A percentile compares a stretch with the other conserved stretches of the same genome.
These are phyloP conservation scores for Arabidopsis lyrata DNA, from an alignment of 441 rosid species.

Conservation along the genomic window DNA sequence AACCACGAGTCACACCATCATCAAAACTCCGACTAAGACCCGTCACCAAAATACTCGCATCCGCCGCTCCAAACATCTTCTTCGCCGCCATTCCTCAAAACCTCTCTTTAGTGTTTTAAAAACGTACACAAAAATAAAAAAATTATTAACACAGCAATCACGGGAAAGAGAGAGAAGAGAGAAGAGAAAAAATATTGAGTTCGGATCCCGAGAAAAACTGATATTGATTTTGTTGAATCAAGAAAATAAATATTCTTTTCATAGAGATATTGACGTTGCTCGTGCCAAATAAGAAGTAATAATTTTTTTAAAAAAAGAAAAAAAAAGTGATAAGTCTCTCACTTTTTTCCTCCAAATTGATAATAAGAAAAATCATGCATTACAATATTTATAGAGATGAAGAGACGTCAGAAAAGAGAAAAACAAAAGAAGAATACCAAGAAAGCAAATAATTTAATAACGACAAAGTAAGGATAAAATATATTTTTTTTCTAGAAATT, in stretches of 20 bases:
- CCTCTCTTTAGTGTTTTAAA: neutral
- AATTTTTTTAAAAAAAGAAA: neutral
- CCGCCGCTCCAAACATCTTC: constrained; percentile 48
- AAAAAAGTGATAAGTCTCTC: neutral
- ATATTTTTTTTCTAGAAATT: no score
- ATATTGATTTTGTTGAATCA: neutral
- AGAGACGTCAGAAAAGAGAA: no score
- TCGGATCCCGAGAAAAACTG: constrained; percentile 19
- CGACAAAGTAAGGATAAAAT: no score
- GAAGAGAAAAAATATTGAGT: no score
- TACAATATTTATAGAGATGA: neutral
- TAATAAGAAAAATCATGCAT: neutral
- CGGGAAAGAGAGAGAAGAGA: constrained; percentile 18
- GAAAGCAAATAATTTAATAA: no score
- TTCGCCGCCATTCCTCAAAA: constrained; percentile 28
- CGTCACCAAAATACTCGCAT: constrained; percentile 55
- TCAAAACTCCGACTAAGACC: constrained; percentile 60
- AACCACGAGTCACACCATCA: constrained; percentile 70
- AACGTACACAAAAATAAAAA: neutral
- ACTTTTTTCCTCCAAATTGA: neutral
- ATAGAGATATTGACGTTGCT: constrained; percentile 7
- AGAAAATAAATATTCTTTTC: neutral
- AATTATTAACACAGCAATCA: neutral
- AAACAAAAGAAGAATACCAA: no score
- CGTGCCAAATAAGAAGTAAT: neutral